Conservation (phyloP, 1,284 basidiomycete species). For the Microbotryum violaceum region DNA sequence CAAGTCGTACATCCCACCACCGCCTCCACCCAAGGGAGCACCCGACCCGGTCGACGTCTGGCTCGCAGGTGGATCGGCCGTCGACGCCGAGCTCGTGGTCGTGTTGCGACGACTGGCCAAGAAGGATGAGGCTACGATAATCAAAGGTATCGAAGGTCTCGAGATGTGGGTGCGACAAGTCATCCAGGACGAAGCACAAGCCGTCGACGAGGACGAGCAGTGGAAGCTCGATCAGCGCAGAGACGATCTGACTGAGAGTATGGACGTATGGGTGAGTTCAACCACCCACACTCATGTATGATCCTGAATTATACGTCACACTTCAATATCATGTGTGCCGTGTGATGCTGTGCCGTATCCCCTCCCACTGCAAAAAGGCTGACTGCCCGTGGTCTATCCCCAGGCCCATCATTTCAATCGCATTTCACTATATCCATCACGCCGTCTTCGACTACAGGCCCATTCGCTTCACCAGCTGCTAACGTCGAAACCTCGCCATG, state of each 20-base stretch:
- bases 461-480: slow-evolving; percentile 63
- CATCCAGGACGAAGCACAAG: slow-evolving; percentile 41
- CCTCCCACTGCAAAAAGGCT: background rate
- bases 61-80: slow-evolving; percentile 50
- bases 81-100: slow-evolving; percentile 66
- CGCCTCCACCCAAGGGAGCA: slow-evolving; percentile 71
- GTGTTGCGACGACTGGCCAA: slow-evolving; percentile 75
- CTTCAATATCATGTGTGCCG: no score
- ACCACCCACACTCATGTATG: background rate
- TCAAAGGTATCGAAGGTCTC: slow-evolving; percentile 80
- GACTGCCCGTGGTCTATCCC: no score
- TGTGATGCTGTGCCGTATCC: background rate
- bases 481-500: slow-evolving; percentile 45
- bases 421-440: slow-evolving; percentile 70
- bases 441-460: slow-evolving; percentile 64
- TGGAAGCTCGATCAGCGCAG: slow-evolving; percentile 45
- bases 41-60: slow-evolving; percentile 86
- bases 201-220: slow-evolving; percentile 41
- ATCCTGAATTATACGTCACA: no score
- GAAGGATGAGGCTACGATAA: slow-evolving; percentile 82
- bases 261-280: slow-evolving; percentile 78
- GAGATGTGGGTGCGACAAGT: slow-evolving; percentile 54
- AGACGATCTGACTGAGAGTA: slow-evolving; percentile 50
- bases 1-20: slow-evolving; percentile 76
- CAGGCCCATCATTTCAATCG: slow-evolving; percentile 79